Conservation (phyloP, 306 rosid genomes). For the Pyrus bretschneideri region DNA sequence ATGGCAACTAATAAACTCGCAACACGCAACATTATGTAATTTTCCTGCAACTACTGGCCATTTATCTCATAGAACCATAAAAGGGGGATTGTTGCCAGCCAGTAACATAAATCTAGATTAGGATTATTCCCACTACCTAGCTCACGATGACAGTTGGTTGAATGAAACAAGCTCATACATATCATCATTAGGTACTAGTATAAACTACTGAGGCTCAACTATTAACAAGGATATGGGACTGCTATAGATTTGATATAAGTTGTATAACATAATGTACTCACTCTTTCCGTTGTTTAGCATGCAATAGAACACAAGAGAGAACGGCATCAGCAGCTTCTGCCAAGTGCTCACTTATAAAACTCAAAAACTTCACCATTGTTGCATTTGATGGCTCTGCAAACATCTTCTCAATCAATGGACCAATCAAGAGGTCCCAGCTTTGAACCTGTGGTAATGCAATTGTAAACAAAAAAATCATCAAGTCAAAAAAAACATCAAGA, state of each 20-base stretch:
- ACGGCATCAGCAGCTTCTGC: slow-evolving; percentile 62
- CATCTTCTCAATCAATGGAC: slow-evolving; percentile 78
- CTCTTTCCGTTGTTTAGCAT: slow-evolving; percentile 54
- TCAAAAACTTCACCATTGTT: slow-evolving; percentile 60
- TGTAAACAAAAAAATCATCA: slow-evolving; percentile 2
- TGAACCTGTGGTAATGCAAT: slow-evolving; percentile 49
- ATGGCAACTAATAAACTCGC: neutral
- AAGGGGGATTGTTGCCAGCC: neutral
- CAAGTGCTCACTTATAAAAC: slow-evolving; percentile 62
- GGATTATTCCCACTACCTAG: neutral
- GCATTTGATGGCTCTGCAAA: slow-evolving; percentile 89
- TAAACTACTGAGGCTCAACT: neutral
- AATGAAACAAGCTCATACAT: no score
- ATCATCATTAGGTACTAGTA: neutral
- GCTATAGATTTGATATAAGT: neutral
- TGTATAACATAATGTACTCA: slow-evolving; percentile 32
- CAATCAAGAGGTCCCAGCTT: slow-evolving; percentile 65
- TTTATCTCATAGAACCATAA: neutral
- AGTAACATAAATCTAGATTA: neutral
- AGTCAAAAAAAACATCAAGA: neutral
- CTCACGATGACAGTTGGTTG: no score
- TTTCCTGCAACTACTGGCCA: neutral
- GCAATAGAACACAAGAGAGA: slow-evolving; percentile 52
- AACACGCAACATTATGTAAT: neutral
- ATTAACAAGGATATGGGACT: slow-evolving; percentile 6